A percentile compares a stretch with the other conserved stretches of the same genome.
Evolutionary conservation across 495 filamentous ascomycete genomes (phyloP).

Genomic region (Lasiosphaeria hispida): DNA sequence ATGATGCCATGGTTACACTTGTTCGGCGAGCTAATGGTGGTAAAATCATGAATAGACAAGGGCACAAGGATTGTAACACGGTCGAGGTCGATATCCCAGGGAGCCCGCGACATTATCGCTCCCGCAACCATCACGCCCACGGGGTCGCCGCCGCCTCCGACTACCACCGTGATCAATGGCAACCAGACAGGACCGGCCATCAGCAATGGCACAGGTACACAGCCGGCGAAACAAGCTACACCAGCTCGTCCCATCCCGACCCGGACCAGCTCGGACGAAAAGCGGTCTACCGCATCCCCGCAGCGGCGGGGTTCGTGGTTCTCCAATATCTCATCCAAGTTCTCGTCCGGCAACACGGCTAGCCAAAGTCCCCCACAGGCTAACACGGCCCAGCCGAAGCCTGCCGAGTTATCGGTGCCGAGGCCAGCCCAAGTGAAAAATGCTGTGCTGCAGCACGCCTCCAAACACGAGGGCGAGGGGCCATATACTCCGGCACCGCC

Average conservation of each 20-base stretch:
- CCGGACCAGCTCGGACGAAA: constrained; percentile 37
- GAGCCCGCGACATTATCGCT: constrained; percentile 17
- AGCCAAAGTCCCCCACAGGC: constrained; percentile 43
- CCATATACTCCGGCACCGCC: constrained; percentile 69
- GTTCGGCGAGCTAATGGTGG: too few relatives aligned
- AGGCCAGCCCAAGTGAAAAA: constrained; percentile 51
- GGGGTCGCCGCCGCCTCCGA: not conserved
- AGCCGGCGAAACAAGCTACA: constrained; percentile 5
- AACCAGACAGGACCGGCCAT: constrained; percentile 6
- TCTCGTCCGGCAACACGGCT: constrained; percentile 62
- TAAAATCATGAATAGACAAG: constrained; percentile 21
- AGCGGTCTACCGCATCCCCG: constrained; percentile 26
- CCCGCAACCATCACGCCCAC: not conserved
- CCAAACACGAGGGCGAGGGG: constrained; percentile 49
- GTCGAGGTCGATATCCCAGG: constrained; percentile 24
- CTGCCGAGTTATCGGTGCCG: constrained; percentile 56
- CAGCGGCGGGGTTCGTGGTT: constrained; percentile 82
- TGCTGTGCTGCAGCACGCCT: constrained; percentile 51
- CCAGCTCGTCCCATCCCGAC: constrained; percentile 35
- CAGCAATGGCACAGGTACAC: not conserved
- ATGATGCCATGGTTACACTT: too few relatives aligned
- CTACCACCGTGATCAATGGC: constrained; percentile 12
- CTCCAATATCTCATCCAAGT: constrained; percentile 86
- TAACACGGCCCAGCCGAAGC: constrained; percentile 44
- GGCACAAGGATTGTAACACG: constrained; percentile 17